Percentiles rank a stretch among this genome's conserved stretches.
Evolutionary conservation across 345 rosid species (phyloP).

Genomic region (Citrus maxima): DNA sequence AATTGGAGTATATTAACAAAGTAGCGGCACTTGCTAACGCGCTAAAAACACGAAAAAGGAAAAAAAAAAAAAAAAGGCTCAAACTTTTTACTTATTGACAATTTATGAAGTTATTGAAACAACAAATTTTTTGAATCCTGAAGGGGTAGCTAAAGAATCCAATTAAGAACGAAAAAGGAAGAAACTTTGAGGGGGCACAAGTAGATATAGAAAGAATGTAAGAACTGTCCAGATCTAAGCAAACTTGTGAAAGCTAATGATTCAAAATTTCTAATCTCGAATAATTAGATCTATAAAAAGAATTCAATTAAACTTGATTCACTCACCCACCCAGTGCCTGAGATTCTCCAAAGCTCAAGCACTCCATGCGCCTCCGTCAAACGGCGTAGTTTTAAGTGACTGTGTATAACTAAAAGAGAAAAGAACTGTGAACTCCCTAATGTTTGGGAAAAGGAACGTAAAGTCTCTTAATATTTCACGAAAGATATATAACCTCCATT

Average conservation of each 20-base stretch:
- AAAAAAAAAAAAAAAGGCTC: neutral
- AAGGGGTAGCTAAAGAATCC: neutral
- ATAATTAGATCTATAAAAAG: too few species aligned
- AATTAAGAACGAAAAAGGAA: neutral
- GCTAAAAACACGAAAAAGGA: neutral
- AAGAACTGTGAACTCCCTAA: too few species aligned
- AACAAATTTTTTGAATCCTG: neutral
- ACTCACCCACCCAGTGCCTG: too few species aligned
- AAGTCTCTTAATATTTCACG: too few species aligned
- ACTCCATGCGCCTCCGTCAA: accelerated
- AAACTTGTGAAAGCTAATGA: neutral
- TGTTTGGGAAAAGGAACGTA: too few species aligned
- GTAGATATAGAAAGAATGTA: neutral
- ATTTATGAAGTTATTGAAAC: too few species aligned
- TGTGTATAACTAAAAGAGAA: too few species aligned
- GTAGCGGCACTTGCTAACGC: neutral
- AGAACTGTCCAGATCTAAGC: slow-evolving; percentile 10
- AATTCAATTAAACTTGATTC: too few species aligned
- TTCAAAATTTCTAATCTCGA: neutral
- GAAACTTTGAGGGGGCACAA: neutral
- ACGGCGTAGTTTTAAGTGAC: too few species aligned
- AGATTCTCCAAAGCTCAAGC: too few species aligned
- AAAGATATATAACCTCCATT: too few species aligned
- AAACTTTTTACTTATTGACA: neutral
- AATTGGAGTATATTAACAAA: neutral